phyloP scores from a whole-genome alignment of 495 filamentous ascomycete genomes.

The Parathielavia hyrcaniae region DNA sequence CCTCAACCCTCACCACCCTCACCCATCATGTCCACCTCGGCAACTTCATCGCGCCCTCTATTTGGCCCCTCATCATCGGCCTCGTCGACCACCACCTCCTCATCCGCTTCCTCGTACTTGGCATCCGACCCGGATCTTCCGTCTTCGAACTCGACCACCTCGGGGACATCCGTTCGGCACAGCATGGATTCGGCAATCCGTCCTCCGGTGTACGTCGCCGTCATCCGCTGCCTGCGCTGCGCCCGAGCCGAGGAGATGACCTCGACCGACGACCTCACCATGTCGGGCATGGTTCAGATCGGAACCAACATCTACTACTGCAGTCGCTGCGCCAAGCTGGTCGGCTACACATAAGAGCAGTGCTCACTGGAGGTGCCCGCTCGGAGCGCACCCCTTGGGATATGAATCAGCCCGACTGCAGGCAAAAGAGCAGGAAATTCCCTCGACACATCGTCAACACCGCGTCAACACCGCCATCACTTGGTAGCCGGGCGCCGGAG shows the following conservation, averaged over 20 bases:
- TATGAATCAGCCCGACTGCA: background rate
- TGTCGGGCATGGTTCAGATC: constrained; percentile 58
- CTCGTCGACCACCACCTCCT: constrained; percentile 21
- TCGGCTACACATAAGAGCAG: constrained; percentile 57
- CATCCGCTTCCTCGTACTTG: constrained; percentile 22
- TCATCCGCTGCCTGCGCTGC: constrained; percentile 51
- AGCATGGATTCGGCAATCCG: constrained; percentile 41
- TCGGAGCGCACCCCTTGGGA: background rate
- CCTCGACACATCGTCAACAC: too few relatives aligned
- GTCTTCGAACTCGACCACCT: constrained; percentile 19
- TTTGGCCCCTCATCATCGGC: constrained; percentile 34
- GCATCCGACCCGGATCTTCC: constrained; percentile 39
- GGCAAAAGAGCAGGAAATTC: background rate
- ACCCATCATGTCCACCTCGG: constrained; percentile 31
- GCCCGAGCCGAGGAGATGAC: constrained; percentile 50
- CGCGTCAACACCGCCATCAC: too few relatives aligned
- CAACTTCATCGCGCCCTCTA: constrained; percentile 23
- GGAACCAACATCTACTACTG: constrained; percentile 78
- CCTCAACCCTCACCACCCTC: background rate
- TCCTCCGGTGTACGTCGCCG: constrained; percentile 43
- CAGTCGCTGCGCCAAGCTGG: constrained; percentile 63
- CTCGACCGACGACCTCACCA: constrained; percentile 47
- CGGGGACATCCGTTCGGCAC: constrained; percentile 25
- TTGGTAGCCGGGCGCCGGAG: background rate
- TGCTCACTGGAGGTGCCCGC: background rate